Percentiles rank a stretch among this genome's conserved stretches.
These are phyloP conservation scores for Picea sitchensis DNA, from an alignment of 75 land plant genomes.

Conservation along the genomic window DNA sequence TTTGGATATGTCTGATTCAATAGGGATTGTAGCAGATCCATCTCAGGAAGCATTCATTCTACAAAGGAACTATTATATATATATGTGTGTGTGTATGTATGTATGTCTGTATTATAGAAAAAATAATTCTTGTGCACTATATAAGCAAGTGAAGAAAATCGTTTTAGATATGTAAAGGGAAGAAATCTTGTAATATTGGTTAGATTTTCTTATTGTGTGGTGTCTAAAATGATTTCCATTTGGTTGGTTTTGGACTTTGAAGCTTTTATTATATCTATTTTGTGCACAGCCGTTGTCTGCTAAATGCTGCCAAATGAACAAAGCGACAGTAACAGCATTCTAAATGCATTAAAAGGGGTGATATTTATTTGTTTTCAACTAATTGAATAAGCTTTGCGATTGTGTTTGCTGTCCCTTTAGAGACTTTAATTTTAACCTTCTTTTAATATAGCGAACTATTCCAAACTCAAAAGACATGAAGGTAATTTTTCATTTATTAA, in stretches of 20 bases:
- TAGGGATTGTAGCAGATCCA: background rate
- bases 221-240: background rate
- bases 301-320: constrained; percentile 3
- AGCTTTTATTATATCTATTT: too few relatives aligned
- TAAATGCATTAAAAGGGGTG: background rate
- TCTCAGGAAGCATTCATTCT: background rate
- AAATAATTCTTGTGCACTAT: background rate
- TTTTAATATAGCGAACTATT: background rate
- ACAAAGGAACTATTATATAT: background rate
- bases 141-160: background rate
- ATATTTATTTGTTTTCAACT: background rate
- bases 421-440: background rate
- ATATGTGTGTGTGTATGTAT: too few relatives aligned
- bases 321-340: background rate
- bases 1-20: background rate
- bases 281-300: background rate
- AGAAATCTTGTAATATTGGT: background rate
- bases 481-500: background rate
- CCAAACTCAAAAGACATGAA: background rate
- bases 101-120: background rate
- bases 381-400: background rate
- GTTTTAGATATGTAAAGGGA: background rate
- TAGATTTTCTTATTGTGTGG: background rate
- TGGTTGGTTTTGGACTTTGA: too few relatives aligned
- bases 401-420: background rate